Base-by-base conservation (phyloP, 768 basidiomycete genomes). In the Lyophyllum semitale region DNA sequence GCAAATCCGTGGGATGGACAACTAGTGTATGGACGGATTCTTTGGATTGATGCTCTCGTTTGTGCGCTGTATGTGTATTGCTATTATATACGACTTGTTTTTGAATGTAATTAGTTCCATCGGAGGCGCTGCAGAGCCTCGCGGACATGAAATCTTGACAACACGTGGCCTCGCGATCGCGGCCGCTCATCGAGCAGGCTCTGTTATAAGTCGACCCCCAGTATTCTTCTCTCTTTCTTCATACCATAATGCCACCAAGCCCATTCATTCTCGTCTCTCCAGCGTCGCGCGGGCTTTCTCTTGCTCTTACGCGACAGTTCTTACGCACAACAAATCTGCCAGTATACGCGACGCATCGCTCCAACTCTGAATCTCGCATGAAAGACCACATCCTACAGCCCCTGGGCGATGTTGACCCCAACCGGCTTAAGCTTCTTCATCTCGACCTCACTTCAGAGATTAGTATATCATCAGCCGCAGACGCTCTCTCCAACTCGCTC, bases 251-350 rank as follows among this genome's bases (percentile, higher is more conserved):
- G 61, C 38, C 55, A 42, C 59, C 67, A 8, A 69, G 64, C 38
- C 82, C 80, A 0, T 85, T 84, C 62, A 64, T 80, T 58, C 71
- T 86, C 53, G 71, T 85, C 45, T 70, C 77, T 27, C 84, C 84
- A 26, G 79, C 82, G 5, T 82, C 81, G 17, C 75, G 84, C 17
- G 84, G 84, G 4, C 72, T 85, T 22, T 81, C 81, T 7, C 73
- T 82, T 26, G 80, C 82, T 3, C 71, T 86, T 27, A 80, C 81
- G 12, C 76, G 83, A 15, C 77, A 81, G 63, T 78, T 80, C 54
- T 74, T 85, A 33, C 71, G 72, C 49, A 76, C 74, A 3, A 84
- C 84, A 17, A 59, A 68, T 13, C 66, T 82, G 23, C 83, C 83
- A 1, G 78, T 86, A 8, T 82, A 75, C 59, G 81, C 82, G n/a